phyloP scores from a whole-genome alignment of 2,329 filamentous ascomycete species.

The Venturia aucupariae region DNA sequence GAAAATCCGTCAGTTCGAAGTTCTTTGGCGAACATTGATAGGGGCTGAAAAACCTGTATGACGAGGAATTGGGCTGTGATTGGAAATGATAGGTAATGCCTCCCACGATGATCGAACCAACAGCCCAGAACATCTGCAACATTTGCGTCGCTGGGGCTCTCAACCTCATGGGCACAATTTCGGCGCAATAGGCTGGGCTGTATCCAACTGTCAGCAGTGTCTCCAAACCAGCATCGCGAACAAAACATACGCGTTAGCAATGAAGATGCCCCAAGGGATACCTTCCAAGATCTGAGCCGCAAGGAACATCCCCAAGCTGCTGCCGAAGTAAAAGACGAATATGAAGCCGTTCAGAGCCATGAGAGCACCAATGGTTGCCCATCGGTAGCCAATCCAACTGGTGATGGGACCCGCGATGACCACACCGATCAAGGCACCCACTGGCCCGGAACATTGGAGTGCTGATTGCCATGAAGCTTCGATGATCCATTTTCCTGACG shows the following conservation, averaged over 20 bases:
- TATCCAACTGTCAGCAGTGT: too few species aligned
- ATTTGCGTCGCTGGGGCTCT: constrained; percentile 51
- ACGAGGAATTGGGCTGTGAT: constrained; percentile 55
- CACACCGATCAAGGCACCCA: constrained; percentile 38
- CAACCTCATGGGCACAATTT: constrained; percentile 62
- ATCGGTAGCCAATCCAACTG: constrained; percentile 38
- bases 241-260: constrained; percentile 31
- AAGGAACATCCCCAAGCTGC: constrained; percentile 34
- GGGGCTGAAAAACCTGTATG: constrained; percentile 47
- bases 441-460: constrained; percentile 37
- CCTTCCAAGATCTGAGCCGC: constrained; percentile 40
- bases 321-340: constrained; percentile 41
- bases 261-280: constrained; percentile 40
- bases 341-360: constrained; percentile 35
- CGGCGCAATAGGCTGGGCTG: constrained; percentile 35
- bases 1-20: neutral
- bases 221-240: too few species aligned
- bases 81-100: constrained; percentile 63
- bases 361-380: constrained; percentile 37
- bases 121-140: constrained; percentile 68
- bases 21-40: neutral
- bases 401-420: constrained; percentile 38
- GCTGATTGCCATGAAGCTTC: constrained; percentile 40
- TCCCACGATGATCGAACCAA: constrained; percentile 63
- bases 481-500: constrained; percentile 29